Conservation (phyloP, 2,329 filamentous ascomycete genomes). For the Scolecobasidium constrictum region DNA sequence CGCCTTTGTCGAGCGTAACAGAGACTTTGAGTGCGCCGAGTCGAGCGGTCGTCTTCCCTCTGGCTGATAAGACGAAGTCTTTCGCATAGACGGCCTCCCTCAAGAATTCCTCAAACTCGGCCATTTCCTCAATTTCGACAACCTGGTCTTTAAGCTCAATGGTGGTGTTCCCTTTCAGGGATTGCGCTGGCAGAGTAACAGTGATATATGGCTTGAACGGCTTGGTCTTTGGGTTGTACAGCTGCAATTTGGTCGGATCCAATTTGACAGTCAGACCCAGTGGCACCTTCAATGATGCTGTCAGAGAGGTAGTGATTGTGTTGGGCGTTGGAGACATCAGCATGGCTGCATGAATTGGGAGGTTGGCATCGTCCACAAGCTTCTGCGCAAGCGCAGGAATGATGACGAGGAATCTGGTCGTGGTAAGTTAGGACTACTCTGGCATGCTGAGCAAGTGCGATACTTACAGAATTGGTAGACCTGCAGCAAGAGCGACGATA, state of each 20-base stretch:
- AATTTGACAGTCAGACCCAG: background rate
- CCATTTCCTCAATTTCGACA: background rate
- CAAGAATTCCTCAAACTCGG: background rate
- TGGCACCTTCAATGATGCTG: conserved; percentile 26
- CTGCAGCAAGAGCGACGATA: conserved; percentile 27
- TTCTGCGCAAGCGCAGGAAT: conserved; percentile 30
- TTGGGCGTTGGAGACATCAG: conserved; percentile 24
- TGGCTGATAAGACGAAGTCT: background rate
- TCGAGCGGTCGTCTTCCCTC: background rate
- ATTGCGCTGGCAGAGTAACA: background rate
- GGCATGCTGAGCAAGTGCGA: background rate
- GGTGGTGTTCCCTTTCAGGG: background rate
- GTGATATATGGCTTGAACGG: conserved; percentile 1
- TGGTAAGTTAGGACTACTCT: background rate
- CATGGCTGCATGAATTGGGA: conserved; percentile 24
- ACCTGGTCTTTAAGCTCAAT: background rate
- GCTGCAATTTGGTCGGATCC: background rate
- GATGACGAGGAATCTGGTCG: conserved; percentile 25
- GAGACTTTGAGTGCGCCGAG: background rate
- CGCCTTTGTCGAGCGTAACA: background rate
- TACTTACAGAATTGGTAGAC: conserved; percentile 29
- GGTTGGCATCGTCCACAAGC: conserved; percentile 24
- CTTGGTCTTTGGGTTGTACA: background rate
- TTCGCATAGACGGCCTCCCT: background rate
- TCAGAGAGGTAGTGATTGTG: conserved; percentile 22